Evolutionary conservation across 352 stramenopile species (phyloP), one percentile per base, ranked within the genome.

Genomic region (Globisporangium heterothallicum): DNA sequence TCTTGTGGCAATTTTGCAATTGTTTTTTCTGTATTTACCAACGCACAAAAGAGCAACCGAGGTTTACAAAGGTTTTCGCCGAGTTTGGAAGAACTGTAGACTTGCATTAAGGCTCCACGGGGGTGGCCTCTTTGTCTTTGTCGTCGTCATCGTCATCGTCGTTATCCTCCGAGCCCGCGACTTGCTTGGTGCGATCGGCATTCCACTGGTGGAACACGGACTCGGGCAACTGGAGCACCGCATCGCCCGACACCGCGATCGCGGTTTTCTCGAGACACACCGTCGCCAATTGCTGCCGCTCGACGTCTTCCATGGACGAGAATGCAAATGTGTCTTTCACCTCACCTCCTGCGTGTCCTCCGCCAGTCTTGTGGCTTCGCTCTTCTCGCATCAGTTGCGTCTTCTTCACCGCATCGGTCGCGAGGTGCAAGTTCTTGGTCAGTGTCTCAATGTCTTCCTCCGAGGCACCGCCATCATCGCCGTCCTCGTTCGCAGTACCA

Each of bases 251-350:
- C 24, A 86, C 77, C 22, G 81, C 78, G 41, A 89, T 65, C 1
- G 79, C 72, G 22, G 78, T 88, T 25, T 66, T 70, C 54, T 92
- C 78, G 18, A 88, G 69, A 43, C 68, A 79, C n/a, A 83, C 78
- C 21, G 72, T 83, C 25, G 74, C 72, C 27, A 87, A 52, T 48
- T 87, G 59, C 53, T 85, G 74, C 2, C 61, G 62, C 29, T 74
- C 58, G 29, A 88, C 71, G 45, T 88, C 77, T 38, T 80, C 72
- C 81, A 92, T 92, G 13, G 78, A 87, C 10, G 74, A 66, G 45
- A 74, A 75, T 2, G 75, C 64, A 44, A 82, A 86, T 21, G 56
- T 52, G 36, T 72, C 59, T 14, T 54, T 42, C 1, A 61, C 64
- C 29, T 27, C 57, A 12, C 64, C 60, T 9, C 56, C 32, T n/a